Percentiles rank a stretch among this genome's conserved stretches.
Evolutionary conservation across 2,329 filamentous ascomycete species (phyloP).

Genomic region (Botrytis galanthina): DNA sequence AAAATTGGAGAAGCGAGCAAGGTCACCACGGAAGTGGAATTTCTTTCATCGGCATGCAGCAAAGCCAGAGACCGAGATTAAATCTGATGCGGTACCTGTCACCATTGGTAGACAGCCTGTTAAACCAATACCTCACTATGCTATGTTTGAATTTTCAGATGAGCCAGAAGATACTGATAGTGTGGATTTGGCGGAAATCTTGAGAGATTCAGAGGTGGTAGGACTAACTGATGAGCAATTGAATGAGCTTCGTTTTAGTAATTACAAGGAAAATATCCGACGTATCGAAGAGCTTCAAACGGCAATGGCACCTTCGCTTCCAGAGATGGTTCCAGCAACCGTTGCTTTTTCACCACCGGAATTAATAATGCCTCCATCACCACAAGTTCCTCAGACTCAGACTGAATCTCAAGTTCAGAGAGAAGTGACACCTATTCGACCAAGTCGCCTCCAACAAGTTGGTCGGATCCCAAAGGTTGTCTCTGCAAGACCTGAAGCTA

Average conservation of each 20-base stretch:
- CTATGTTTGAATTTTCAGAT: constrained; percentile 60
- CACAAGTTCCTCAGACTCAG: constrained; percentile 27
- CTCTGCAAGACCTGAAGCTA: constrained; percentile 63
- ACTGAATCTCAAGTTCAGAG: constrained; percentile 29
- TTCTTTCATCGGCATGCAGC: constrained; percentile 57
- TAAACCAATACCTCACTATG: constrained; percentile 58
- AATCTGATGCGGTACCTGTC: constrained; percentile 49
- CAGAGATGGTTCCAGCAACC: constrained; percentile 14
- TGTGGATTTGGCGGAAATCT: constrained; percentile 46
- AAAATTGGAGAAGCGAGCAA: constrained; percentile 55
- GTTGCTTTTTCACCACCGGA: constrained; percentile 30
- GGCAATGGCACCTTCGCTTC: constrained; percentile 19
- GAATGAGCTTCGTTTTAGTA: constrained; percentile 35
- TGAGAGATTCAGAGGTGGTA: constrained; percentile 47
- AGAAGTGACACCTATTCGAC: constrained; percentile 36
- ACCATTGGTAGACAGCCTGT: constrained; percentile 42
- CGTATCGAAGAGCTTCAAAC: constrained; percentile 29
- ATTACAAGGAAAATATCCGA: constrained; percentile 32
- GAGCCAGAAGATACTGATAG: constrained; percentile 34
- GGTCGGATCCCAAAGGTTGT: constrained; percentile 84
- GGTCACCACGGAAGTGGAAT: constrained; percentile 60
- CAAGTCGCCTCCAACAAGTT: constrained; percentile 73
- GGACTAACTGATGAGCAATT: constrained; percentile 35
- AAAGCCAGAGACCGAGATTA: constrained; percentile 31
- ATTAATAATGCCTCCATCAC: constrained; percentile 23